phyloP scores from a whole-genome alignment of 106 monocot genomes.

The Narthecium ossifragum region DNA sequence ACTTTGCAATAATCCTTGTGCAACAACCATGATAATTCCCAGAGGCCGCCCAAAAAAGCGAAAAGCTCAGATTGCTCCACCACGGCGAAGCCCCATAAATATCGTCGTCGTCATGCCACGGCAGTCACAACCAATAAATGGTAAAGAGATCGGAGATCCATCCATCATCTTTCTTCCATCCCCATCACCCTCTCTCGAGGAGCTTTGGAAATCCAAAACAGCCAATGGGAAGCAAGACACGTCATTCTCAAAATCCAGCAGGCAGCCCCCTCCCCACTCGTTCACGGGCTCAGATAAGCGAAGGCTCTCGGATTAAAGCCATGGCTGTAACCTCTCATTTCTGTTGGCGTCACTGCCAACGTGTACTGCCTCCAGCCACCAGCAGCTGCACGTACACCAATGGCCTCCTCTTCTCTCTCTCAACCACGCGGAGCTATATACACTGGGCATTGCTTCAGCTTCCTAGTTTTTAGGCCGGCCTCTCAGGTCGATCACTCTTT shows the following conservation, averaged over 20 bases:
- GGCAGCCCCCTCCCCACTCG: slow-evolving; percentile 8
- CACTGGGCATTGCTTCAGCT: too few relatives aligned
- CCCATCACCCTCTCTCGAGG: slow-evolving; percentile 3
- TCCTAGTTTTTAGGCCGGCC: too few relatives aligned
- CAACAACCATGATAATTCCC: too few relatives aligned
- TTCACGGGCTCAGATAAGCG: slow-evolving; percentile 1
- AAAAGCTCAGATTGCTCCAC: not conserved
- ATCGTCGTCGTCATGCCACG: not conserved
- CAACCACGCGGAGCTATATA: not conserved
- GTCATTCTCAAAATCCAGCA: slow-evolving; percentile 11
- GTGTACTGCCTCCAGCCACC: slow-evolving; percentile 30
- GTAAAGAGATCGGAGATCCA: not conserved
- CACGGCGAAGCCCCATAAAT: not conserved
- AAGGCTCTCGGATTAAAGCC: not conserved
- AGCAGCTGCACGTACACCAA: not conserved
- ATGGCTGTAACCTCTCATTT: not conserved
- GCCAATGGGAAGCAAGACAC: slow-evolving; percentile 40
- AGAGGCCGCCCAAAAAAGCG: not conserved
- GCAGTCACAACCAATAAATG: not conserved
- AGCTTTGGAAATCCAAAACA: slow-evolving; percentile 26
- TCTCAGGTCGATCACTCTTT: too few relatives aligned
- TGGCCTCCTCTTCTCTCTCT: not conserved
- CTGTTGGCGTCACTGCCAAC: slow-evolving; percentile 22
- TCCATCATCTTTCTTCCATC: not conserved
- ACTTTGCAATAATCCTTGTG: too few relatives aligned